A percentile compares a stretch with the other conserved stretches of the same genome.
phyloP scores from a whole-genome alignment of 768 basidiomycete genomes.

The Rhodotorula babjevae region DNA sequence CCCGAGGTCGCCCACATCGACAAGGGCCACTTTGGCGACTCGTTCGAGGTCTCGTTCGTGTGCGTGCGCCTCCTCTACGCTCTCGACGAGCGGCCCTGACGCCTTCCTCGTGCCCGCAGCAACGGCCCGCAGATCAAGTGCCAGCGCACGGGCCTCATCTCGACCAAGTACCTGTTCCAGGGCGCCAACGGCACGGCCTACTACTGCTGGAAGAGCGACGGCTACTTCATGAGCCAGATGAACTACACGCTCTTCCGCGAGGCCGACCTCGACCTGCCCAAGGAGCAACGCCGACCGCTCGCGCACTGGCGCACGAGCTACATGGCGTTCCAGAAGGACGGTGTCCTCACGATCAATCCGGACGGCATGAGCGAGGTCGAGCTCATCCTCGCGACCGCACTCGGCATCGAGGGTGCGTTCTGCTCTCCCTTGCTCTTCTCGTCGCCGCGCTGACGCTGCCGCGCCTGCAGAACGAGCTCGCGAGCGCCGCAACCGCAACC shows the following conservation, averaged over 20 bases:
- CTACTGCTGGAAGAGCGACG: conserved; percentile 1
- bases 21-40: background rate
- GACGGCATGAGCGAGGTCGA: background rate
- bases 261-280: background rate
- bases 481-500: background rate
- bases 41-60: background rate
- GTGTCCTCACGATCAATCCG: background rate
- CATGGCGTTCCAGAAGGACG: background rate
- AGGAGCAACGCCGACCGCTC: background rate
- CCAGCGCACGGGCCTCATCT: background rate
- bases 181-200: background rate
- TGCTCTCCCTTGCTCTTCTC: no score
- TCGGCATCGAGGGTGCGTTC: background rate
- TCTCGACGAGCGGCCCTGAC: background rate
- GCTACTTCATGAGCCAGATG: no score
- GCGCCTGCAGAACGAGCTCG: background rate
- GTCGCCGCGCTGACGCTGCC: no score
- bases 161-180: background rate
- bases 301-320: conserved; percentile 1
- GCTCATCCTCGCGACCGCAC: background rate
- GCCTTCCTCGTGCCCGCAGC: background rate
- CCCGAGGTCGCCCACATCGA: background rate
- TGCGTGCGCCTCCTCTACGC: background rate
- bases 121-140: background rate
- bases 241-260: conserved; percentile 1